These are phyloP conservation scores for Suhomyces sp. DNA, from an alignment of 805 yeast species.

Conservation along the genomic window DNA sequence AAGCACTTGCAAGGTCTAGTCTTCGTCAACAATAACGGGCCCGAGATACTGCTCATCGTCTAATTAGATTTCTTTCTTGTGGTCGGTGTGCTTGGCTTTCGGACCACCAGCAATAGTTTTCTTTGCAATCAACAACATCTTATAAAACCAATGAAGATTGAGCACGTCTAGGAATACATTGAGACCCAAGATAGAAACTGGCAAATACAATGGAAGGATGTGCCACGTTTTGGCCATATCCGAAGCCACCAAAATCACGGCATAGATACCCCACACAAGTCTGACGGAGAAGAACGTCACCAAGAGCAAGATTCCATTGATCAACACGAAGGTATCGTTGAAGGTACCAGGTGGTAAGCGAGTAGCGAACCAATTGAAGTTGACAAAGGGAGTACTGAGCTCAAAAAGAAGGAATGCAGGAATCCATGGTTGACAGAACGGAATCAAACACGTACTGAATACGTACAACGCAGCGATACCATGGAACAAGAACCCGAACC, in stretches of 20 bases:
- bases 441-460: slow-evolving; percentile 60
- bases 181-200: slow-evolving; percentile 50
- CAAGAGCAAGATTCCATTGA: slow-evolving; percentile 75
- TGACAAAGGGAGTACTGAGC: slow-evolving; percentile 91
- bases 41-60: too few species aligned
- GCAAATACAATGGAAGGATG: slow-evolving; percentile 45
- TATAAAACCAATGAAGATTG: slow-evolving; percentile 83
- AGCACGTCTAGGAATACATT: slow-evolving; percentile 65
- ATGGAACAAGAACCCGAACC: slow-evolving; percentile 78
- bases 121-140: slow-evolving; percentile 76
- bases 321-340: slow-evolving; percentile 49
- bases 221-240: slow-evolving; percentile 49
- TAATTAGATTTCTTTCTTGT: too few species aligned
- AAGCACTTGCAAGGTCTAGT: too few species aligned
- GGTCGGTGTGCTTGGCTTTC: too few species aligned
- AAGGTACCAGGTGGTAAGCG: slow-evolving; percentile 70
- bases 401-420: slow-evolving; percentile 85
- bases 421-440: slow-evolving; percentile 77
- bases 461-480: slow-evolving; percentile 80
- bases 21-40: too few species aligned
- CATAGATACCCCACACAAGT: slow-evolving; percentile 83
- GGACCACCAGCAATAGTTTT: slow-evolving; percentile 44
- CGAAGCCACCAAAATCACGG: slow-evolving; percentile 52
- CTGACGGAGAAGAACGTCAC: slow-evolving; percentile 73
- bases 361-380: slow-evolving; percentile 86